A percentile compares a stretch with the other conserved stretches of the same genome.
Conservation (phyloP, 345 rosid genomes). For the Lenwebbia sp. region DNA sequence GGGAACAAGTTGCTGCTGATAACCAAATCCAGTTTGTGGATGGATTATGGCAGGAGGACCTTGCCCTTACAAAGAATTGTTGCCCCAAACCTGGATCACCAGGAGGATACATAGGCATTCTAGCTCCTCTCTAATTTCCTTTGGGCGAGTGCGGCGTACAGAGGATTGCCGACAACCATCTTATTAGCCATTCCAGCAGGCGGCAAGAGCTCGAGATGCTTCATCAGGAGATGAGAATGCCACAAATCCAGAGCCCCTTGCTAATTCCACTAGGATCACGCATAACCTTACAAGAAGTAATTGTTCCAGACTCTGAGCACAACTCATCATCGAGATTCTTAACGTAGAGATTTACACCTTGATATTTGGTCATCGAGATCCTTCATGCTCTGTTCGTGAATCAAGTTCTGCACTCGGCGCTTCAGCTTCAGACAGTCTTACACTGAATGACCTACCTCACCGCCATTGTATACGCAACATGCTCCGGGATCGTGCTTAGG, state of each 20-base stretch:
- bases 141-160: constrained; percentile 63
- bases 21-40: constrained; percentile 71
- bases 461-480: not conserved
- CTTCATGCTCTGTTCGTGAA: constrained; percentile 36
- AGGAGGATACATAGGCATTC: constrained; percentile 66
- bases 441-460: not conserved
- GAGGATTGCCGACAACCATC: constrained; percentile 53
- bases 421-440: not conserved
- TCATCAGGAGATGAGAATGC: constrained; percentile 84
- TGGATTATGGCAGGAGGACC: constrained; percentile 61
- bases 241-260: constrained; percentile 89
- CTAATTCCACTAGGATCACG: constrained; percentile 79
- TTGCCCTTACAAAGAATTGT: constrained; percentile 62
- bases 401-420: not conserved
- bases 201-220: constrained; percentile 74
- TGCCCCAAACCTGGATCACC: constrained; percentile 68
- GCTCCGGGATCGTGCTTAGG: not conserved
- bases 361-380: constrained; percentile 76
- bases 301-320: constrained; percentile 63
- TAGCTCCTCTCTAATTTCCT: constrained; percentile 71
- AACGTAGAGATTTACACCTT: constrained; percentile 70
- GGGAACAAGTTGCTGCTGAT: constrained; percentile 78
- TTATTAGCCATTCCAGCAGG: constrained; percentile 59
- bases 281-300: constrained; percentile 95
- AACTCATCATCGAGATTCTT: constrained; percentile 88